phyloP scores from a whole-genome alignment of 108 stramenopile species.

The Bacterosira constricta region DNA sequence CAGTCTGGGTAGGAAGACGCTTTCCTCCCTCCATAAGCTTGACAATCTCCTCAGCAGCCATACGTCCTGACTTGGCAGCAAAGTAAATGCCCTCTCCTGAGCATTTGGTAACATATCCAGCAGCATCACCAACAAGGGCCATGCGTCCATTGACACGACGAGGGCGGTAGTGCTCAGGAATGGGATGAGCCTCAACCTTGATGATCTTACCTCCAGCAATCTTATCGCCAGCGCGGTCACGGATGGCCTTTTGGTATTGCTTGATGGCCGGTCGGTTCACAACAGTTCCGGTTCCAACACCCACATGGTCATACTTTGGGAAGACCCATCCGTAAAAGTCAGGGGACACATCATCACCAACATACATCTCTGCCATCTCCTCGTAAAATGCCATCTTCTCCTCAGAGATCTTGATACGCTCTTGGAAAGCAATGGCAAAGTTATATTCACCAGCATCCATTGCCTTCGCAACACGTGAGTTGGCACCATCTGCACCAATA shows the following conservation, averaged over 20 bases:
- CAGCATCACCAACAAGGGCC: slow-evolving; percentile 97
- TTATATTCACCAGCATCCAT: slow-evolving; percentile 98
- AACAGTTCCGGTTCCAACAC: slow-evolving; percentile 98
- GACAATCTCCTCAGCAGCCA: slow-evolving; percentile 96
- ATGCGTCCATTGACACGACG: slow-evolving; percentile 93
- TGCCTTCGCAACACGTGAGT: slow-evolving; percentile 98
- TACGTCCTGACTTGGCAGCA: slow-evolving; percentile 97
- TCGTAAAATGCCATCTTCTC: slow-evolving; percentile 98
- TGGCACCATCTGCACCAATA: slow-evolving; percentile 97
- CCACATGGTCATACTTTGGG: slow-evolving; percentile 99
- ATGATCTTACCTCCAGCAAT: slow-evolving; percentile 98
- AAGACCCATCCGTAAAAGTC: slow-evolving; percentile 99
- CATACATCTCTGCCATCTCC: slow-evolving; percentile 98
- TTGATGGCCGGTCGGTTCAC: slow-evolving; percentile 98
- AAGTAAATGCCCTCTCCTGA: slow-evolving; percentile 99
- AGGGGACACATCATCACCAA: slow-evolving; percentile 98
- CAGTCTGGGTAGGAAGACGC: slow-evolving; percentile 90
- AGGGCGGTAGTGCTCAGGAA: slow-evolving; percentile 98
- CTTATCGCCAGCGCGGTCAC: slow-evolving; percentile 97
- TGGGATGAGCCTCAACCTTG: slow-evolving; percentile 99
- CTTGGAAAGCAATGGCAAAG: slow-evolving; percentile 99
- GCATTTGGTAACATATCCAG: slow-evolving; percentile 98
- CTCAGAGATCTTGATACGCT: slow-evolving; percentile 97
- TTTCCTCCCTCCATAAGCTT: slow-evolving; percentile 87
- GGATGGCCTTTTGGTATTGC: slow-evolving; percentile 99